A percentile compares a stretch with the other conserved stretches of the same genome.
Evolutionary conservation across 2,329 filamentous ascomycete species (phyloP).

Genomic region (Colletotrichum sp.): DNA sequence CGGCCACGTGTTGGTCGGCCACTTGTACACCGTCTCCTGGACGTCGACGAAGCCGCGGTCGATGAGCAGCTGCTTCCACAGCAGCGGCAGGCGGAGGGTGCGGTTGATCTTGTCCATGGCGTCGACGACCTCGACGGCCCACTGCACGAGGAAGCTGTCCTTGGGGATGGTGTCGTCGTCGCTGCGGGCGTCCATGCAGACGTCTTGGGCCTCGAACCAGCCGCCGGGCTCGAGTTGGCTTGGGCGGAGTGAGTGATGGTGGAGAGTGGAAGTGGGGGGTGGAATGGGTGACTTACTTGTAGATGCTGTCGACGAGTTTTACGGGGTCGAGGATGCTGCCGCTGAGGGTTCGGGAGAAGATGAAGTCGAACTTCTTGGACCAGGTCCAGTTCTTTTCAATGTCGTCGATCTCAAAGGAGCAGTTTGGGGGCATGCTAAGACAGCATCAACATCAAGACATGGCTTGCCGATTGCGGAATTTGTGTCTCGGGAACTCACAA

Average conservation of each 20-base stretch:
- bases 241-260: not conserved
- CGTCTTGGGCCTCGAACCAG: conserved; percentile 37
- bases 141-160: conserved; percentile 35
- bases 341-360: conserved; percentile 36
- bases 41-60: conserved; percentile 40
- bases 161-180: conserved; percentile 36
- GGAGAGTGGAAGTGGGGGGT: not conserved
- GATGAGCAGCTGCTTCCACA: conserved; percentile 30
- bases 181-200: conserved; percentile 29
- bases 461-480: too few species aligned
- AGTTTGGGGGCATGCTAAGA: conserved; percentile 48
- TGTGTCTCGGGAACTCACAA: conserved; percentile 8
- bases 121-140: conserved; percentile 35
- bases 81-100: conserved; percentile 28
- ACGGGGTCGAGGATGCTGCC: conserved; percentile 31
- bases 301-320: conserved; percentile 28
- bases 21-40: conserved; percentile 33
- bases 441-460: too few species aligned
- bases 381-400: conserved; percentile 38
- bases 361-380: conserved; percentile 37
- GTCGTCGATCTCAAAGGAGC: conserved; percentile 47
- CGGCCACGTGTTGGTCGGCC: conserved; percentile 42
- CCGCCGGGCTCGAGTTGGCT: conserved; percentile 36
- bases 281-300: not conserved
- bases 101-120: conserved; percentile 34